Conservation (phyloP, 2,329 filamentous ascomycete genomes). For the Hymenoscyphus repandus region DNA sequence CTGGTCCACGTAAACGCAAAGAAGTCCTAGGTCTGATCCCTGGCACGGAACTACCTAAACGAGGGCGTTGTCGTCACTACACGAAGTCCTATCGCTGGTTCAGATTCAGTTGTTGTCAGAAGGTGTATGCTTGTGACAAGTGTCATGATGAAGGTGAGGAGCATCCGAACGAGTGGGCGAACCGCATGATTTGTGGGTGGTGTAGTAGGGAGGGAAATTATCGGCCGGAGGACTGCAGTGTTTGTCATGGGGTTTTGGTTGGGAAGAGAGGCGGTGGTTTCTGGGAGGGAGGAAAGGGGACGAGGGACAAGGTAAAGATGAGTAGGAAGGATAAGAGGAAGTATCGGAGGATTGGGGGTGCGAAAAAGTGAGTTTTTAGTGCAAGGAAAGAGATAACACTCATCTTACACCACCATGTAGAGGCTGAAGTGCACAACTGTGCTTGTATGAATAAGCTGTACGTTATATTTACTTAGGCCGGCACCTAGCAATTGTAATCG, state of each 20-base stretch:
- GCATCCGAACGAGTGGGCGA: slow-evolving; percentile 76
- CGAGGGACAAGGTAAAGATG: slow-evolving; percentile 67
- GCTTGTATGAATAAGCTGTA: no score
- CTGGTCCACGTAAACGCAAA: slow-evolving; percentile 37
- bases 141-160: slow-evolving; percentile 70
- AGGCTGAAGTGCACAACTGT: no score
- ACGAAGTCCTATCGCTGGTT: slow-evolving; percentile 58
- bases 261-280: slow-evolving; percentile 63
- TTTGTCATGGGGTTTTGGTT: slow-evolving; percentile 67
- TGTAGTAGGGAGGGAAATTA: slow-evolving; percentile 80
- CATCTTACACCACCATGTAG: no score
- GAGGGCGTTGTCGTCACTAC: slow-evolving; percentile 54
- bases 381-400: no score
- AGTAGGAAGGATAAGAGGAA: slow-evolving; percentile 72
- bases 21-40: slow-evolving; percentile 53
- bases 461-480: no score
- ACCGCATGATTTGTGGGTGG: slow-evolving; percentile 76
- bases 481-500: no score
- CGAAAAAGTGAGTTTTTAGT: slow-evolving; percentile 13
- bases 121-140: slow-evolving; percentile 58
- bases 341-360: slow-evolving; percentile 53
- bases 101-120: slow-evolving; percentile 56
- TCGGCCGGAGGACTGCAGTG: slow-evolving; percentile 66
- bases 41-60: slow-evolving; percentile 49
- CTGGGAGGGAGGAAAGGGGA: slow-evolving; percentile 84